Evolutionary conservation across 1,139 yeast genomes (phyloP), one percentile per base, ranked within the genome.

Genomic region (Zygoascus hellenicus): DNA sequence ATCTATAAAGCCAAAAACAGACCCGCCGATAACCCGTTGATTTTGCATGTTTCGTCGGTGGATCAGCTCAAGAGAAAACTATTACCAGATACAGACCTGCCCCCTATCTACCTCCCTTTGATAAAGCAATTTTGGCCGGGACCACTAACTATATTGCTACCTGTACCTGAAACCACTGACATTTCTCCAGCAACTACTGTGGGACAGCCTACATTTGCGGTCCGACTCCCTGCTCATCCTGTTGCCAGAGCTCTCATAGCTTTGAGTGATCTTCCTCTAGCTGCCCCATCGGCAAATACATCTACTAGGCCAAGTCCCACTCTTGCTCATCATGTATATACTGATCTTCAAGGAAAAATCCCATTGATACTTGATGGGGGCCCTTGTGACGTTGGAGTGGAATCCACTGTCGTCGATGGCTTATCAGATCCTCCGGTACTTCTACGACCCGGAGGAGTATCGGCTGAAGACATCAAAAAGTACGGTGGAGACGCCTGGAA

Each of bases 231-330:
- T 1, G 71, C 75, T 13, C 85, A 90, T 62, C 89, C 94, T 1
- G 77, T 92, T 1, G 97, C 98, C 0, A 71, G 98, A 51, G 96
- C 97, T 0, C 70, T 92, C 42, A 89, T 92, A 45, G 86, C 89
- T 1, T 59, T 85, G n/a, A 79, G 95, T 45, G 95, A 88, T 55
- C 76, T 84, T 1, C 97, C 98, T 0, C 67, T 92, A 38, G 98
- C 98, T 0, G 98, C 98, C 0, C 98, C 98, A 0, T 86, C 96
- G 1, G 98, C 98, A 6, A 92, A 92, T 65, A 94, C 97, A 2
- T 88, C 97, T 1, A 92, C 98, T 0, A 72, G 88, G 48, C 98
- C 98, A 1, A 85, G 96, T 37, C 96, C 97, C 1, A 92, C 98
- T 0, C 61, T 75, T 38, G 98, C 98, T 1, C 67, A 74, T 15